Evolutionary conservation across 257 asterid species (phyloP).

Genomic region (Ehretia macrophylla): DNA sequence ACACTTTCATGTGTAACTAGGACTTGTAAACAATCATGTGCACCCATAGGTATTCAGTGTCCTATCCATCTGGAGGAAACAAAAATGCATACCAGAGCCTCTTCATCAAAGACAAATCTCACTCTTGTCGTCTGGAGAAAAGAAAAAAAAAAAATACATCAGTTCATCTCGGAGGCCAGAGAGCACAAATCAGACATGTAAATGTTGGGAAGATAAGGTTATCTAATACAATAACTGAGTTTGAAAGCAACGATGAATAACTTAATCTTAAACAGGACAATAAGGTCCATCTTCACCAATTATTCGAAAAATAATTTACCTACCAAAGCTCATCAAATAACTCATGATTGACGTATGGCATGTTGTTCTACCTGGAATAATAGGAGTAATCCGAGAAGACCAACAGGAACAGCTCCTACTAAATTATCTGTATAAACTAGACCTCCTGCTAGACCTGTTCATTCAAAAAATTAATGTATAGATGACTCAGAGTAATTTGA

Average conservation of each 20-base stretch:
- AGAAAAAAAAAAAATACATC: slow-evolving; percentile 13
- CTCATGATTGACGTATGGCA: no score
- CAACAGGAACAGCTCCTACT: slow-evolving; percentile 74
- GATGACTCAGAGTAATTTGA: no score
- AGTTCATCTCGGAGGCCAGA: no score
- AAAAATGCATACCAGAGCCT: slow-evolving; percentile 66
- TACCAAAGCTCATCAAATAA: no score
- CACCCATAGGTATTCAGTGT: no score
- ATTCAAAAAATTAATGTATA: slow-evolving; percentile 6
- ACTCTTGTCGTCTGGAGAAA: slow-evolving; percentile 77
- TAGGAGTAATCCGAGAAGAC: slow-evolving; percentile 87
- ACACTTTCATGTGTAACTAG: no score
- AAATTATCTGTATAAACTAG: slow-evolving; percentile 59
- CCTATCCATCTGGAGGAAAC: no score
- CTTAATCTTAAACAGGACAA: no score
- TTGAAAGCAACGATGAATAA: neutral
- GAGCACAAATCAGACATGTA: no score
- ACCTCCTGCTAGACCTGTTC: slow-evolving; percentile 71
- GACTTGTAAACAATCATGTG: neutral
- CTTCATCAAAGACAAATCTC: slow-evolving; percentile 76
- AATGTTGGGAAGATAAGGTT: neutral
- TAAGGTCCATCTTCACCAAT: no score
- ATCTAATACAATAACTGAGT: neutral
- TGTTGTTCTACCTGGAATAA: slow-evolving; percentile 63
- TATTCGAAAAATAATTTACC: no score